These are phyloP conservation scores for Paramecium sonneborni DNA, from an alignment of 73 alveolate genomes.

Conservation along the genomic window DNA sequence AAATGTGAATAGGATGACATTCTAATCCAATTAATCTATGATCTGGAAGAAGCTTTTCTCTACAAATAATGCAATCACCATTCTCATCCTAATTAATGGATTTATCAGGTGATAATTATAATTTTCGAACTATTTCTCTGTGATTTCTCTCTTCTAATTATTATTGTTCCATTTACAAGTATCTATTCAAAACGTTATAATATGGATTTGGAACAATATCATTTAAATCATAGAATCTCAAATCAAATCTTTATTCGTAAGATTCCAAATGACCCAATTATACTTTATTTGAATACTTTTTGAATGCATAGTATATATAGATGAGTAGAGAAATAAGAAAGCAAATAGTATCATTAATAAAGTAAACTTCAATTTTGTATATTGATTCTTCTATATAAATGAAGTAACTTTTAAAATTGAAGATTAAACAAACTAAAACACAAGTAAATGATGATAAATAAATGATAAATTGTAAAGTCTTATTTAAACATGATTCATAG, in stretches of 20 bases:
- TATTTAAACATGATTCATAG: background rate
- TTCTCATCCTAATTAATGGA: background rate
- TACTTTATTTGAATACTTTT: background rate
- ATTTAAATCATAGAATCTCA: background rate
- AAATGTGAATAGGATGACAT: conserved; percentile 18
- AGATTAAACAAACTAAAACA: background rate
- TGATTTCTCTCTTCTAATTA: background rate
- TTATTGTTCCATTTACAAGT: background rate
- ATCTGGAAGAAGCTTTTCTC: background rate
- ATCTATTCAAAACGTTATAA: background rate
- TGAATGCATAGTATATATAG: background rate
- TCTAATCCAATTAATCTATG: background rate
- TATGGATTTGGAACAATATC: background rate
- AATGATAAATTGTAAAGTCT: background rate
- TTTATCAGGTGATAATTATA: background rate
- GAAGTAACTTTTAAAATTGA: background rate
- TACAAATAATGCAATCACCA: background rate
- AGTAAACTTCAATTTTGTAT: background rate
- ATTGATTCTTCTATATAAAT: background rate
- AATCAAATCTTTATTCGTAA: background rate
- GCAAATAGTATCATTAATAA: background rate
- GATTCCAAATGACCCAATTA: background rate
- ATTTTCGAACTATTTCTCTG: background rate
- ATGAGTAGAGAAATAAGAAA: background rate
- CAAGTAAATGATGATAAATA: background rate